phyloP scores from a whole-genome alignment of 169 alveolate genomes.

The Plasmodium coatneyi region DNA sequence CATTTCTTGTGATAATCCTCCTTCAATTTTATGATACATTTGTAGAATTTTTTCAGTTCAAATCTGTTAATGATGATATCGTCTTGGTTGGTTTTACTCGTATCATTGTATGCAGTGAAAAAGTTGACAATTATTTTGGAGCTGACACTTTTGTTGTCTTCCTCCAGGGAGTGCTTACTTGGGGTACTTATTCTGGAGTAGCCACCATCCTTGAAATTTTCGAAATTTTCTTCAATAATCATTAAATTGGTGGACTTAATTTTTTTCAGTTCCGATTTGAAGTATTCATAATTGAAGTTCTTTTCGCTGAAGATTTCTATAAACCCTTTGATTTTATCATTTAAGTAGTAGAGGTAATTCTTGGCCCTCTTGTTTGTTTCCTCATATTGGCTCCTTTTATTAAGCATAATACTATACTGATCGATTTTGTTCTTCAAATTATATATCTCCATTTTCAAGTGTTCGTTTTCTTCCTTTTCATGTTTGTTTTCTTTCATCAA shows the following conservation, averaged over 20 bases:
- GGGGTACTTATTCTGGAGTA: background rate
- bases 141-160: conserved; percentile 23
- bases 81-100: background rate
- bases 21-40: conserved; percentile 33
- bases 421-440: conserved; percentile 43
- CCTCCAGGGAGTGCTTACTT: conserved; percentile 17
- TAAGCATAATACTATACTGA: conserved; percentile 25
- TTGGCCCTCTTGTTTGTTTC: conserved; percentile 32
- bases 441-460: conserved; percentile 50
- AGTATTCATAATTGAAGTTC: conserved; percentile 47
- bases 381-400: conserved; percentile 12
- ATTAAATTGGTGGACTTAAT: conserved; percentile 53
- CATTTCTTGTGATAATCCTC: conserved; percentile 39
- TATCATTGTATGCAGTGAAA: conserved; percentile 8
- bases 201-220: background rate
- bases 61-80: conserved; percentile 21
- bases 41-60: conserved; percentile 44
- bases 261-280: conserved; percentile 55
- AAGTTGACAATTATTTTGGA: conserved; percentile 49
- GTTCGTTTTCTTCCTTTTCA: conserved; percentile 52
- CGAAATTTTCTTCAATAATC: conserved; percentile 58
- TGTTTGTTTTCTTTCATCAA: conserved; percentile 20
- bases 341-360: conserved; percentile 57
- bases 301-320: conserved; percentile 54
- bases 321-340: conserved; percentile 67